phyloP scores from a whole-genome alignment of 495 filamentous ascomycete genomes.

The Astrocystis sublimbata region DNA sequence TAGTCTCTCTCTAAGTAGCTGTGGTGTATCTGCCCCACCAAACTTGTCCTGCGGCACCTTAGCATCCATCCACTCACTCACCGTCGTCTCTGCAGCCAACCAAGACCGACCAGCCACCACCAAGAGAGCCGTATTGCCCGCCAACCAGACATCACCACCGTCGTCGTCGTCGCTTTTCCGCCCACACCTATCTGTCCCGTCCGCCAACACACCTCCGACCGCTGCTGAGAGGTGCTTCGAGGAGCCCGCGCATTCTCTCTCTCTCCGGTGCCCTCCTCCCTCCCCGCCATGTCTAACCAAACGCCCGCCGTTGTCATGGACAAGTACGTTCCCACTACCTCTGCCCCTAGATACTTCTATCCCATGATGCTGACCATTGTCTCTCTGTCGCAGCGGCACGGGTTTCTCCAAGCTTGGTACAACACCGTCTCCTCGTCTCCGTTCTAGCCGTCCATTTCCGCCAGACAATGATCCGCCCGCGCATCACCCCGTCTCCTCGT shows the following conservation, averaged over 20 bases:
- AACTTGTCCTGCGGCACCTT: neutral
- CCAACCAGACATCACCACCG: constrained; percentile 25
- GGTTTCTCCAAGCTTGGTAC: constrained; percentile 97
- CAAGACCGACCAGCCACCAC: constrained; percentile 12
- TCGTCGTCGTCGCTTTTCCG: constrained; percentile 13
- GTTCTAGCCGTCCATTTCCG: constrained; percentile 4
- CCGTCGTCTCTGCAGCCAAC: constrained; percentile 7
- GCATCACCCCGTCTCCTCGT: constrained; percentile 9
- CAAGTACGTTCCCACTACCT: constrained; percentile 75
- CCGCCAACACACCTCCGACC: constrained; percentile 7
- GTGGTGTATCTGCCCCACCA: neutral
- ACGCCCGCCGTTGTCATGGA: constrained; percentile 99
- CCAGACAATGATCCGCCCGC: constrained; percentile 3
- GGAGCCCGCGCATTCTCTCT: constrained; percentile 28
- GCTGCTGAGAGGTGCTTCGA: constrained; percentile 20
- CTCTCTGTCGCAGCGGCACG: constrained; percentile 70
- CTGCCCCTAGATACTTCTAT: constrained; percentile 29
- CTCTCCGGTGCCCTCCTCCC: constrained; percentile 19
- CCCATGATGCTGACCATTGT: constrained; percentile 28
- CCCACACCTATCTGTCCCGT: constrained; percentile 13
- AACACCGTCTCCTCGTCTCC: constrained; percentile 24
- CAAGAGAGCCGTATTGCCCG: constrained; percentile 11
- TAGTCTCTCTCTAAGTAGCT: too few species aligned
- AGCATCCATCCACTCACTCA: neutral
- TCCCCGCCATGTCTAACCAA: constrained; percentile 78